Conservation (phyloP, 1,284 basidiomycete species). For the Cutaneotrichosporon daszewskae region DNA sequence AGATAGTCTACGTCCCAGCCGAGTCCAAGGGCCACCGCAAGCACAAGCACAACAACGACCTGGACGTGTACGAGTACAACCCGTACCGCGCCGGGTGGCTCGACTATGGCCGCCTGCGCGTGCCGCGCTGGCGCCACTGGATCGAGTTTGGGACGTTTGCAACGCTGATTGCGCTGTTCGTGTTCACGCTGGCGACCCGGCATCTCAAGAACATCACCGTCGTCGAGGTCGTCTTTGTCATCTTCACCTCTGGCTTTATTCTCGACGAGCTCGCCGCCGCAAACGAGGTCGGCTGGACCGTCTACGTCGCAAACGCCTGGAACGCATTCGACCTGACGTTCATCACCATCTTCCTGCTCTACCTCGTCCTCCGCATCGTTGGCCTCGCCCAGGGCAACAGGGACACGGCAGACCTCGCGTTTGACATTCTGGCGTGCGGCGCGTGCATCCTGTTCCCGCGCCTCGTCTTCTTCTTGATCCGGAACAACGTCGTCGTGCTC, state of each 20-base stretch:
- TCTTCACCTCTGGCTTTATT: slow-evolving; percentile 69
- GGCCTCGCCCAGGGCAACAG: slow-evolving; percentile 58
- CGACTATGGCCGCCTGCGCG: slow-evolving; percentile 69
- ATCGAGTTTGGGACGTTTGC: slow-evolving; percentile 71
- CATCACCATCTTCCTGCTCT: slow-evolving; percentile 64
- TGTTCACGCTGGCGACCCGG: slow-evolving; percentile 52
- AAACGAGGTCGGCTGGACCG: slow-evolving; percentile 74
- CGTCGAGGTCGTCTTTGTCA: slow-evolving; percentile 65
- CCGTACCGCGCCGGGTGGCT: slow-evolving; percentile 66
- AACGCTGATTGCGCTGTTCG: slow-evolving; percentile 61
- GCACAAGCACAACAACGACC: slow-evolving; percentile 49
- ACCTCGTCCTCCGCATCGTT: slow-evolving; percentile 60
- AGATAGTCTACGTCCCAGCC: slow-evolving; percentile 49
- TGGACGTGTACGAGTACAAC: slow-evolving; percentile 60
- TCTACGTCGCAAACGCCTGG: slow-evolving; percentile 80
- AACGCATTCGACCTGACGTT: slow-evolving; percentile 79
- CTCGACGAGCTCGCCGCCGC: slow-evolving; percentile 54
- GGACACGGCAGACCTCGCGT: slow-evolving; percentile 61
- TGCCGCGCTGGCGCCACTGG: slow-evolving; percentile 71
- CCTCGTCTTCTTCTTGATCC: slow-evolving; percentile 77
- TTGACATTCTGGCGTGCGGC: slow-evolving; percentile 75
- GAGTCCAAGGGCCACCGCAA: slow-evolving; percentile 67
- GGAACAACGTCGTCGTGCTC: slow-evolving; percentile 73
- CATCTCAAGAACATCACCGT: slow-evolving; percentile 53
- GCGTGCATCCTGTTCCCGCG: slow-evolving; percentile 83